Percentiles rank a stretch among this genome's conserved stretches.
Conservation (phyloP, 2,329 filamentous ascomycete genomes). For the Xenoacremonium recifei region DNA sequence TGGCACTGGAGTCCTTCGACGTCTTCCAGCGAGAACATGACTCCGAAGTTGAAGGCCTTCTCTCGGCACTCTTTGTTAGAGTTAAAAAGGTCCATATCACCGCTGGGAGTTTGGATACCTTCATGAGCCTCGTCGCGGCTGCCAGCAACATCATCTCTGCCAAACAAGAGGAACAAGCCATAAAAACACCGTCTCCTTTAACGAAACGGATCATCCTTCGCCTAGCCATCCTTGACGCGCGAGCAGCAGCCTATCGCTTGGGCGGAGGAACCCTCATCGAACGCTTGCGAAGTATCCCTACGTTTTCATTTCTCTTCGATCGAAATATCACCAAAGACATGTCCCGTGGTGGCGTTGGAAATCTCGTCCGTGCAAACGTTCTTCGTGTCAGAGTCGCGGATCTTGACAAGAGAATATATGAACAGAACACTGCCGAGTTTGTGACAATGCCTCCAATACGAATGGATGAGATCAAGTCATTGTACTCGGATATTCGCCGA, state of each 20-base stretch:
- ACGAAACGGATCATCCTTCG: constrained; percentile 10
- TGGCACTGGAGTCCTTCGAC: constrained; percentile 9
- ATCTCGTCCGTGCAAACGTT: constrained; percentile 11
- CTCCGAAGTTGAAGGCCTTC: constrained; percentile 7
- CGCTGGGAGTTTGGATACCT: constrained; percentile 7
- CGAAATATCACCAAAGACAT: neutral
- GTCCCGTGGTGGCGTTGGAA: constrained; percentile 3
- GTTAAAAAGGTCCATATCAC: constrained; percentile 13
- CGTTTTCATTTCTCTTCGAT: constrained; percentile 11
- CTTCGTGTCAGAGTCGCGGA: constrained; percentile 10
- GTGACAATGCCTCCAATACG: constrained; percentile 7
- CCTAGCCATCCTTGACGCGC: constrained; percentile 12
- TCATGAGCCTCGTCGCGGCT: constrained; percentile 7
- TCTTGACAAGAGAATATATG: constrained; percentile 6
- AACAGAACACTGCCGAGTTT: constrained; percentile 7
- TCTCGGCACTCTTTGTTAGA: constrained; percentile 13
- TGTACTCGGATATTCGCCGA: constrained; percentile 8
- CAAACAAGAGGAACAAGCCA: constrained; percentile 1
- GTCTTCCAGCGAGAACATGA: constrained; percentile 3
- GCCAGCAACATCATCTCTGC: constrained; percentile 8
- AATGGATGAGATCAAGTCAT: constrained; percentile 4
- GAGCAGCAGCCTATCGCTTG: constrained; percentile 9
- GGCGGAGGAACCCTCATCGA: constrained; percentile 9
- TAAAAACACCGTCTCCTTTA: constrained; percentile 2
- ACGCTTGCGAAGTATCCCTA: constrained; percentile 1